Base-by-base conservation (phyloP, 768 basidiomycete genomes). In the Phlebiopsis flavidoalba region DNA sequence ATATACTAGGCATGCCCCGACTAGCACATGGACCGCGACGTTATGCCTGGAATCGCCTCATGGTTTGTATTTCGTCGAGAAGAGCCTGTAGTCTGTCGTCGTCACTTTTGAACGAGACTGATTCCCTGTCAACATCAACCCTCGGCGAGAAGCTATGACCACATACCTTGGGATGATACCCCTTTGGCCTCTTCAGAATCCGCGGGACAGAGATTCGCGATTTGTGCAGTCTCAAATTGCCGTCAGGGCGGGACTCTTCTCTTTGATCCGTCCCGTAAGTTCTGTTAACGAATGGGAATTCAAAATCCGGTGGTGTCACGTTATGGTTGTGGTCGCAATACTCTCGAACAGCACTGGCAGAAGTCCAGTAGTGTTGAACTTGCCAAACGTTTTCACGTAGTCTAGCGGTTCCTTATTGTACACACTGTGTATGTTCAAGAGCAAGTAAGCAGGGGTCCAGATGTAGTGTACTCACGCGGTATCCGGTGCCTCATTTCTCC, bases 161-260 rank as follows among this genome's bases (percentile, higher is more conserved):
- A 40, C 76, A 19, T 56, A 89, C 93, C 93, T 95, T 7, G 94
- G 94, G 36, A 96, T 78, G 57, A 94, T 82, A 67, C 93, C 93
- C 77, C 94, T 95, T 31, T n/a, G 26, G 93, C 89, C 73, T 96
- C 95, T 65, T 96, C 94, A 4, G 91, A 83, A 60, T 87, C 86
- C 45, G 86, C 90, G 14, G 94, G 94, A 69, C 91, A 93, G 58
- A 96, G 73, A 67, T 96, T 96, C 15, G 92, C 92, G 57, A 96
- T 90, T 70, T 96, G 94, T 2, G 93, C 93, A 4, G 90, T 90
- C 77, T 96, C 94, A 65, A 95, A 95, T 67, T 91, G 91, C n/a
- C 1, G 92, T 92, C 43, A 96, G 71, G 2, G 85, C 85, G 0
- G 87, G 83, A n/a, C n/a, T n/a, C n/a, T 67, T 94, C 91, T 64